phyloP scores from a whole-genome alignment of 2,329 filamentous ascomycete species.

The Xylariaceae sp. region DNA sequence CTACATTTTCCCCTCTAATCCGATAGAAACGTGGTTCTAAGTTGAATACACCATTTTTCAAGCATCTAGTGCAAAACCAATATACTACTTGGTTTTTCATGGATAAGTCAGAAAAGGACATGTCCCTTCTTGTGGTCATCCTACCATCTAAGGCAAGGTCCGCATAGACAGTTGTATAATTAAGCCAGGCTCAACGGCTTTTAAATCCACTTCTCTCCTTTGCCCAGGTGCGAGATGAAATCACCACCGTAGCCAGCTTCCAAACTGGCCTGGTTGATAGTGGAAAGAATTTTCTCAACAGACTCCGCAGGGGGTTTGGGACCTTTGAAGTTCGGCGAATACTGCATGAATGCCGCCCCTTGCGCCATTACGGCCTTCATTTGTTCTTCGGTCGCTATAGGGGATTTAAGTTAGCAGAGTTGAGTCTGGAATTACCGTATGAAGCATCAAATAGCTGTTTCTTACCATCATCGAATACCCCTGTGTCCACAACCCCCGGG shows the following conservation, averaged over 20 bases:
- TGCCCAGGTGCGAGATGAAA: conserved; percentile 23
- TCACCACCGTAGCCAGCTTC: conserved; percentile 21
- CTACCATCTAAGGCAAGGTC: too few species aligned
- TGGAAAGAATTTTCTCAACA: conserved; percentile 26
- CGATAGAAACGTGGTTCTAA: too few species aligned
- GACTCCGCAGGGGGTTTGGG: conserved; percentile 26
- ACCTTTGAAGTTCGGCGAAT: conserved; percentile 37
- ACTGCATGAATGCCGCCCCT: conserved; percentile 29
- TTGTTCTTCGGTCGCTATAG: conserved; percentile 17
- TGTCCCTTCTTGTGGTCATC: too few species aligned
- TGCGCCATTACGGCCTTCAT: conserved; percentile 6
- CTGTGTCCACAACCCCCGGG: conserved; percentile 52
- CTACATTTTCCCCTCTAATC: too few species aligned
- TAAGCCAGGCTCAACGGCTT: too few species aligned
- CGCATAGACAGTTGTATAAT: too few species aligned
- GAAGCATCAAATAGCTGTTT: neutral
- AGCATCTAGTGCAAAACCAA: too few species aligned
- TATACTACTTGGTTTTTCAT: too few species aligned
- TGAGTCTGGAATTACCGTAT: conserved; percentile 1
- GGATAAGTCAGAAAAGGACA: too few species aligned
- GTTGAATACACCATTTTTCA: too few species aligned
- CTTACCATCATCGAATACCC: conserved; percentile 28
- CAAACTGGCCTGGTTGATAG: conserved; percentile 18
- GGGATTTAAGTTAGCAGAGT: conserved; percentile 21
- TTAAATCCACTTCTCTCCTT: conserved; percentile 22